These are phyloP conservation scores for Flammula alnicola DNA, from an alignment of 1,284 basidiomycete genomes.

Conservation along the genomic window DNA sequence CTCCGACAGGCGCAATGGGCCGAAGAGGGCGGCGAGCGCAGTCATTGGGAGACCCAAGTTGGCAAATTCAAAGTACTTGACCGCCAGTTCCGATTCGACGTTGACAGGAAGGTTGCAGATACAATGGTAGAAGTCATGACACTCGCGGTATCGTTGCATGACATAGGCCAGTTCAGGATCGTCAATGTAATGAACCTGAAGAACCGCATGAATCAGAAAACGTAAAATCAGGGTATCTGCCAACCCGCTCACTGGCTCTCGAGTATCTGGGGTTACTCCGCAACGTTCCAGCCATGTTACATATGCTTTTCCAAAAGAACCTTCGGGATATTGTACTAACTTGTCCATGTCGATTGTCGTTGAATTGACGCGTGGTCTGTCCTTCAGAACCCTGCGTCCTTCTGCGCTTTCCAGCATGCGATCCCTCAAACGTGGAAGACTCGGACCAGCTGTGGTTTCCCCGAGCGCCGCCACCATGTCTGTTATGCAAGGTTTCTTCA, in stretches of 20 bases:
- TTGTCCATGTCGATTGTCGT: conserved; percentile 76
- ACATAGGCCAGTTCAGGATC: conserved; percentile 95
- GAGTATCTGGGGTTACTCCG: conserved; percentile 93
- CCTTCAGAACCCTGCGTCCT: conserved; percentile 82
- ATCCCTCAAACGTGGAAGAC: conserved; percentile 81
- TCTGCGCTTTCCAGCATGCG: conserved; percentile 81
- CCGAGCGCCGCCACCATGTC: conserved; percentile 94
- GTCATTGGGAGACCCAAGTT: conserved; percentile 94
- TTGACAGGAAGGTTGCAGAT: conserved; percentile 88
- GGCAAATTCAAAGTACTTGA: conserved; percentile 95
- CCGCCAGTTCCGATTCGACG: conserved; percentile 91
- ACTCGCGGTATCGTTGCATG: conserved; percentile 98
- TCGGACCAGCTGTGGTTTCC: conserved; percentile 86
- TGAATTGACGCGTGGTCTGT: conserved; percentile 84
- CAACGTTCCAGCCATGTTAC: conserved; percentile 90
- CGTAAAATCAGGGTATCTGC: conserved; percentile 8
- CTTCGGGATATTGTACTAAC: conserved; percentile 71
- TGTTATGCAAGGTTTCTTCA: conserved; percentile 34
- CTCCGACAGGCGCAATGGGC: conserved; percentile 64
- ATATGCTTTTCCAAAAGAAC: conserved; percentile 89
- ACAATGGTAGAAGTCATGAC: conserved; percentile 96
- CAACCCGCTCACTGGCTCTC: conserved; percentile 74
- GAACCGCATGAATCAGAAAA: conserved; percentile 13
- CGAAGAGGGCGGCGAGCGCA: conserved; percentile 80
- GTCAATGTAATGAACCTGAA: conserved; percentile 87